Percentiles rank a stretch among this genome's conserved stretches.
Evolutionary conservation across 768 basidiomycete species (phyloP).

Genomic region (Boletus reticulatus): DNA sequence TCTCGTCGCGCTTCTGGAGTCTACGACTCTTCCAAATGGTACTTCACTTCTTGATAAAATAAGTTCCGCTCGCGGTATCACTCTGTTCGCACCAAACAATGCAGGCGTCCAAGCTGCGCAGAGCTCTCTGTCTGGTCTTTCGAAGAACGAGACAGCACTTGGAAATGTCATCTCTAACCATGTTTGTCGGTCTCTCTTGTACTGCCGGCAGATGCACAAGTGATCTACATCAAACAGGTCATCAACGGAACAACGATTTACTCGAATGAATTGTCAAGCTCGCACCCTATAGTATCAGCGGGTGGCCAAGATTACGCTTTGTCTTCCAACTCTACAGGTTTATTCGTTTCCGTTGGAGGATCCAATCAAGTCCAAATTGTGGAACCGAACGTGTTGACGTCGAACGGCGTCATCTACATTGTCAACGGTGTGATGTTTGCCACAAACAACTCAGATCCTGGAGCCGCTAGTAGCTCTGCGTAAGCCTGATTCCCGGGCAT

Average conservation of each 20-base stretch:
- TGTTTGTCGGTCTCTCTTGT: slow-evolving; percentile 34
- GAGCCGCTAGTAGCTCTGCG: slow-evolving; percentile 51
- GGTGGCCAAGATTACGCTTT: slow-evolving; percentile 55
- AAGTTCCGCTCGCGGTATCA: slow-evolving; percentile 50
- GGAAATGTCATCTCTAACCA: slow-evolving; percentile 54
- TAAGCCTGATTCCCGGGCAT: slow-evolving; percentile 31
- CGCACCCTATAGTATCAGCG: slow-evolving; percentile 45
- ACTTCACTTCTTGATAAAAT: slow-evolving; percentile 24
- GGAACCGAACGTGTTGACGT: slow-evolving; percentile 54
- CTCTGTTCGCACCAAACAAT: slow-evolving; percentile 65
- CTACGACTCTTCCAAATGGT: slow-evolving; percentile 26
- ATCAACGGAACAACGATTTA: slow-evolving; percentile 71
- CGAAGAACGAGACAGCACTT: slow-evolving; percentile 47
- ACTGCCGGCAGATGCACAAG: not conserved
- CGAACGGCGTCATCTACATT: slow-evolving; percentile 70
- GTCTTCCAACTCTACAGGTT: slow-evolving; percentile 53
- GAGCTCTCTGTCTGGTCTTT: slow-evolving; percentile 31
- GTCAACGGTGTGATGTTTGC: slow-evolving; percentile 54
- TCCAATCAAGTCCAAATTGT: slow-evolving; percentile 51
- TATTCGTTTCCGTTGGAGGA: slow-evolving; percentile 48
- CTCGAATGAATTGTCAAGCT: slow-evolving; percentile 43
- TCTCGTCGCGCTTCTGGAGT: slow-evolving; percentile 12
- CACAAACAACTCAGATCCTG: slow-evolving; percentile 37
- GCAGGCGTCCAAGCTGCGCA: slow-evolving; percentile 42
- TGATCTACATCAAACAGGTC: slow-evolving; percentile 34